phyloP scores from a whole-genome alignment of 345 rosid species.

The Raphanus raphanistrum region DNA sequence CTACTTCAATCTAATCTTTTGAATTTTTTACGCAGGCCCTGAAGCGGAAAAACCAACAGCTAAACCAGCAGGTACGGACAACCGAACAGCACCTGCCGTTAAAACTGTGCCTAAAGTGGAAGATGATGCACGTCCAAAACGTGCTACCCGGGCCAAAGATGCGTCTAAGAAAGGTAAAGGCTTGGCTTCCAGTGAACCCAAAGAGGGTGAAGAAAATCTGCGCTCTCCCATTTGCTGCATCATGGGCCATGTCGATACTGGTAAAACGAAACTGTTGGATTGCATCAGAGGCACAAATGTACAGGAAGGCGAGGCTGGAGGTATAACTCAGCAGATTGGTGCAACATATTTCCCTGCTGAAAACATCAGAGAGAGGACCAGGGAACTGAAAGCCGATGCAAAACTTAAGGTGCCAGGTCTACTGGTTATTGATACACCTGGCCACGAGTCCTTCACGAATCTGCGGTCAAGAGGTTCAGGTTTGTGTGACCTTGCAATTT shows the following conservation, averaged over 20 bases:
- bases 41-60: conserved; percentile 30
- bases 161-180: conserved; percentile 45
- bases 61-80: conserved; percentile 44
- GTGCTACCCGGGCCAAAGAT: conserved; percentile 38
- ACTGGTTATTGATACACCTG: conserved; percentile 97
- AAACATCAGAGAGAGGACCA: conserved; percentile 93
- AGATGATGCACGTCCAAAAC: conserved; percentile 17
- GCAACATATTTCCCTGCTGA: conserved; percentile 95
- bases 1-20: conserved; percentile 10
- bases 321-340: conserved; percentile 98
- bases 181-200: conserved; percentile 38
- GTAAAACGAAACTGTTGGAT: conserved; percentile 94
- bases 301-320: conserved; percentile 99
- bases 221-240: conserved; percentile 96
- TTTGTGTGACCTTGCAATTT: conserved; percentile 91
- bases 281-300: conserved; percentile 96
- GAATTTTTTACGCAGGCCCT: conserved; percentile 22
- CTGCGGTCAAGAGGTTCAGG: conserved; percentile 92
- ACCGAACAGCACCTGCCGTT: conserved; percentile 20
- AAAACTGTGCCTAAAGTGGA: conserved; percentile 43
- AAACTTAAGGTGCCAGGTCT: conserved; percentile 91
- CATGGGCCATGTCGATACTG: conserved; percentile 98
- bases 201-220: conserved; percentile 58
- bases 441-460: conserved; percentile 89
- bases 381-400: conserved; percentile 91